phyloP scores from a whole-genome alignment of 345 rosid species.

The Cochlearia excelsa region DNA sequence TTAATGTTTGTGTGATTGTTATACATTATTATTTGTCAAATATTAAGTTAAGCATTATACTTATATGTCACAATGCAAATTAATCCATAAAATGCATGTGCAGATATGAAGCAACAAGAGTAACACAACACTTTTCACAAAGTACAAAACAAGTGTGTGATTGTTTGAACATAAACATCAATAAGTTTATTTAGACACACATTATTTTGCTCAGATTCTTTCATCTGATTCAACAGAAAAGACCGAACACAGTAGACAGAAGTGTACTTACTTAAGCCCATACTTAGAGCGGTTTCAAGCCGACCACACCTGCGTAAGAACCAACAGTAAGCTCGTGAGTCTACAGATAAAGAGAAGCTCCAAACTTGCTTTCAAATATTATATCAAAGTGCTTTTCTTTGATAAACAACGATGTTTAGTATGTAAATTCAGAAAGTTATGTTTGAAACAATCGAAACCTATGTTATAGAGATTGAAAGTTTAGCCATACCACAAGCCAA shows the following conservation, averaged over 20 bases:
- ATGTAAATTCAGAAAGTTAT: neutral
- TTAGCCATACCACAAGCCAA: conserved; percentile 82
- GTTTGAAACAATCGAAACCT: neutral
- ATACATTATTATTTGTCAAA: too few relatives aligned
- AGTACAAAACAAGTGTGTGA: conserved; percentile 8
- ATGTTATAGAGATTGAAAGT: neutral
- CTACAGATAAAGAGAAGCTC: neutral
- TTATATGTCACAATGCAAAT: neutral
- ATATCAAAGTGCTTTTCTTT: neutral
- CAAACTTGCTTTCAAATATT: neutral
- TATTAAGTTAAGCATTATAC: neutral
- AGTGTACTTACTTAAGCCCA: conserved; percentile 17
- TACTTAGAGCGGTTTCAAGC: conserved; percentile 35
- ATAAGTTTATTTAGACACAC: conserved; percentile 24
- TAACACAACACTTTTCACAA: conserved; percentile 14
- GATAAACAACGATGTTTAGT: too few relatives aligned
- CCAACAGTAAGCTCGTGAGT: conserved; percentile 18
- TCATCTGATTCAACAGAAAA: conserved; percentile 20
- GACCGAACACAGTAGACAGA: conserved; percentile 21
- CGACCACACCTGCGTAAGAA: conserved; percentile 31
- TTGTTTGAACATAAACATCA: conserved; percentile 22
- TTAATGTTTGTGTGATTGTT: too few relatives aligned
- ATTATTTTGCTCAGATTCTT: conserved; percentile 2
- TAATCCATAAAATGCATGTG: neutral
- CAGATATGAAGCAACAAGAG: neutral